phyloP scores from a whole-genome alignment of 805 yeast species.

The Starmerella vaccinii region DNA sequence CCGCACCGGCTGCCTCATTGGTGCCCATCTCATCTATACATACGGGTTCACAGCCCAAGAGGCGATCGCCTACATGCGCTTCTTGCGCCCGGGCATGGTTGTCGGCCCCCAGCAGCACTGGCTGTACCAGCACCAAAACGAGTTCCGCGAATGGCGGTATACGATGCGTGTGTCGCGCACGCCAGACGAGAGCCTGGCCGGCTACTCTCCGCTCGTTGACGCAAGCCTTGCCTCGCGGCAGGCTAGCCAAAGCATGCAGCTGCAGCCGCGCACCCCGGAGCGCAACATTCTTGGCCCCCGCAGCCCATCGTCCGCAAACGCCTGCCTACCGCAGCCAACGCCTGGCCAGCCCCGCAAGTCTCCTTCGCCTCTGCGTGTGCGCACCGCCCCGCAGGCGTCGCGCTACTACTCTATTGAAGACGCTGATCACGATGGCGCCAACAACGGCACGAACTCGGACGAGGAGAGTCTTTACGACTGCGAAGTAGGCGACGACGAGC shows the following conservation, averaged over 20 bases:
- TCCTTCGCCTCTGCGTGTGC: slow-evolving; percentile 20
- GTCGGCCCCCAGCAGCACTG: slow-evolving; percentile 99
- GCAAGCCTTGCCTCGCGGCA: slow-evolving; percentile 16
- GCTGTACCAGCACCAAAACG: slow-evolving; percentile 91
- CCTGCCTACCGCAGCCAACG: slow-evolving; percentile 80
- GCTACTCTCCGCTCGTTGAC: slow-evolving; percentile 31
- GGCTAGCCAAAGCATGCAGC: slow-evolving; percentile 1
- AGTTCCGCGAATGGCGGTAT: slow-evolving; percentile 90
- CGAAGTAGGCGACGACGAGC: slow-evolving; percentile 15
- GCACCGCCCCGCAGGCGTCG: slow-evolving; percentile 15
- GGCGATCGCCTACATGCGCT: slow-evolving; percentile 92
- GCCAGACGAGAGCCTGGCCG: slow-evolving; percentile 39
- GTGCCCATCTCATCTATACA: slow-evolving; percentile 91
- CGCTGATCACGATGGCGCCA: background rate
- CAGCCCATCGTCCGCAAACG: slow-evolving; percentile 51
- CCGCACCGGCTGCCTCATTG: slow-evolving; percentile 94
- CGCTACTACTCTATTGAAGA: slow-evolving; percentile 12
- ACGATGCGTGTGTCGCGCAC: slow-evolving; percentile 70
- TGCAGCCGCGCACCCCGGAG: slow-evolving; percentile 55
- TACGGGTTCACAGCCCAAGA: slow-evolving; percentile 96
- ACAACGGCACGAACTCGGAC: slow-evolving; percentile 35
- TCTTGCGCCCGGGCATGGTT: slow-evolving; percentile 98
- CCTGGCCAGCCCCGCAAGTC: slow-evolving; percentile 93
- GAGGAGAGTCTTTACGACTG: slow-evolving; percentile 30
- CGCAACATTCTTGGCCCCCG: slow-evolving; percentile 53